phyloP scores from a whole-genome alignment of 2,329 filamentous ascomycete species.

The Rasamsonia emersonii region DNA sequence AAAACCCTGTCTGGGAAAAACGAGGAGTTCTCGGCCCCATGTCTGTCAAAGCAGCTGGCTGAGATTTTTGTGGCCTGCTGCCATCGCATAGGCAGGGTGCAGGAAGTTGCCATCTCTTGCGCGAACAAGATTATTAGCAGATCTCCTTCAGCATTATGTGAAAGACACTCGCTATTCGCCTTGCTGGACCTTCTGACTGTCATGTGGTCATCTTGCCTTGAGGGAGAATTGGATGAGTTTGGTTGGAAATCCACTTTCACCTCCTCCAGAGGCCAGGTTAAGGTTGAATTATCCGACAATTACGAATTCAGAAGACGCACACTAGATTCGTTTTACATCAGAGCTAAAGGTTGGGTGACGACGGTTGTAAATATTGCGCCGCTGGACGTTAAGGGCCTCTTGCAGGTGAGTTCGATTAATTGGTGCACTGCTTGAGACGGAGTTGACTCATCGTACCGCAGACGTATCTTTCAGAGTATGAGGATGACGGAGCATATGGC shows the following conservation, averaged over 20 bases:
- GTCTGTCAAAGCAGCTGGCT: conserved; percentile 80
- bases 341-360: conserved; percentile 72
- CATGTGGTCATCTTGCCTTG: conserved; percentile 91
- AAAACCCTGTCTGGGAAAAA: conserved; percentile 64
- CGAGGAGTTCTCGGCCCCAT: conserved; percentile 78
- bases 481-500: conserved; percentile 82
- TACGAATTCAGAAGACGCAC: conserved; percentile 74
- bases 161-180: conserved; percentile 83
- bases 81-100: conserved; percentile 84
- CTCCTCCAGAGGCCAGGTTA: conserved; percentile 68
- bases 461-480: conserved; percentile 91
- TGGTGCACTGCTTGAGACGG: neutral
- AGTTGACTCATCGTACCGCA: conserved; percentile 31
- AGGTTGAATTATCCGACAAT: conserved; percentile 87
- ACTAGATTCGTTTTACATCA: conserved; percentile 65
- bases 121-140: conserved; percentile 78
- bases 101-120: conserved; percentile 72
- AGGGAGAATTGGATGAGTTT: conserved; percentile 90
- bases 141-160: conserved; percentile 82
- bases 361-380: conserved; percentile 76
- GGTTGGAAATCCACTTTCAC: conserved; percentile 74
- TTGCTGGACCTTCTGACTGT: conserved; percentile 84
- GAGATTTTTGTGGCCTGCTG: conserved; percentile 82
- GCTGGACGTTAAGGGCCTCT: conserved; percentile 83
- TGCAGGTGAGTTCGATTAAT: conserved; percentile 46